Base-by-base conservation (phyloP, 2,329 filamentous ascomycete genomes). In the Acephala macrosclerotiorum region DNA sequence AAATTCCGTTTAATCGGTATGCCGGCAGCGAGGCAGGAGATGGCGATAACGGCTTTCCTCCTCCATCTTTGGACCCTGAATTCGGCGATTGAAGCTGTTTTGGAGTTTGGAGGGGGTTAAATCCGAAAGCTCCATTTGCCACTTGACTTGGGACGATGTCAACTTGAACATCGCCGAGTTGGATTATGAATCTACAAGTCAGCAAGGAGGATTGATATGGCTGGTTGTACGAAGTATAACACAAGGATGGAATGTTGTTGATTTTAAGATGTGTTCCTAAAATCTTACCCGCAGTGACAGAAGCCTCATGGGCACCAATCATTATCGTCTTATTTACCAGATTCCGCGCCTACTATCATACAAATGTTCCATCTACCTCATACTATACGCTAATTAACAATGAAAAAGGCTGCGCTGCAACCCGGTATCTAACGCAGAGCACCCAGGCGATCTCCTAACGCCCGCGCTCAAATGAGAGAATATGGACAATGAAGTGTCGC, bases 381-480 rank as follows among this genome's bases (percentile, higher is more conserved):
- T 36, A 38, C 4, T 5, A 33, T 33, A 5, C 29, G 33, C 20
- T 40, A 57, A 57, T 57, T 2, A n/a, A 57, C 29, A 66, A 60
- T n/a, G 22, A 56, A 63, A 64, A 61, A 33, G n/a, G 58, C 57
- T 67, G 63, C 56, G 42, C 60, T 59, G 63, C 57, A 70, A 65
- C 61, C n/a, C 29, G 63, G 60, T 67, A 72, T 71, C 64, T 69
- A 70, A 60, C 9, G 18, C 55, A 60, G 47, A 68, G 58, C 47
- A 57, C 58, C 60, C 18, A 66, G 49, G 57, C 59, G 33, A 55
- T 70, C 60, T 66, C 67, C 66, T 63, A 72, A 74, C 72, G 71
- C 73, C 73, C 47, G 63, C 71, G 72, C 73, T 73, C 68, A 69
- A 69, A 70, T 67, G 60, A 70, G 58, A 64, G 55, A 64, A 64